Base-by-base conservation (phyloP, 257 asterid species). In the Thymus quinquecostatus region DNA sequence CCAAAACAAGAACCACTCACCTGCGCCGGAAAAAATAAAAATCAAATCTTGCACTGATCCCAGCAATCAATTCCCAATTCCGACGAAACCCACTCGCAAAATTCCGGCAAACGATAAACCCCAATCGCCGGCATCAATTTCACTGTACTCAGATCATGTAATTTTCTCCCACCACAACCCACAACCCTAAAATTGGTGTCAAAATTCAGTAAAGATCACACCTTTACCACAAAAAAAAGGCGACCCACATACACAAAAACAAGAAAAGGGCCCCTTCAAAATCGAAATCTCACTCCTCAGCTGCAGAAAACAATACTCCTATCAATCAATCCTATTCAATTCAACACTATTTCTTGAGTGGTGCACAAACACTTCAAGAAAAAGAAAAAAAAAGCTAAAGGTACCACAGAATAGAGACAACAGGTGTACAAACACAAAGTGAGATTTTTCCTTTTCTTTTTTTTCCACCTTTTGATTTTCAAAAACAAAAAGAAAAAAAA, bases 31-130 rank as follows among this genome's bases (percentile, higher is more conserved):
- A 5, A 41, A 8, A 2, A 68, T 49, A 8, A 43, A 10, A 44
- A 68, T 60, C 69, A 60, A 77, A 66, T 66, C 76, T 70, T 66
- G 78, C 32, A 65, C 43, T 6, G 34, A 74, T 70, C 73, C 64
- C 74, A 70, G 72, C 2, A 71, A 60, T 40, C 59, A 53, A 43
- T 32, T 28, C 38, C 72, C 73, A 73, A 62, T 54, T 30, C 54
- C 58, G 50, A 10, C 34, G 64, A 68, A 76, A 51, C 68, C 70
- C 66, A 70, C 44, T 13, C 13, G 75, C 38, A 41, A 64, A 74
- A 55, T 62, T 47, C 68, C 62, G 62, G 45, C 27, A 67, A 61
- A 57, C 58, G 41, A 33, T 40, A 77, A 79, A 64, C 64, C 48
- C 59, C 60, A 70, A 70, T 60, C 54, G 13, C 56, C 67, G 64